phyloP scores from a whole-genome alignment of 768 basidiomycete genomes.

The Hericium alpestre region DNA sequence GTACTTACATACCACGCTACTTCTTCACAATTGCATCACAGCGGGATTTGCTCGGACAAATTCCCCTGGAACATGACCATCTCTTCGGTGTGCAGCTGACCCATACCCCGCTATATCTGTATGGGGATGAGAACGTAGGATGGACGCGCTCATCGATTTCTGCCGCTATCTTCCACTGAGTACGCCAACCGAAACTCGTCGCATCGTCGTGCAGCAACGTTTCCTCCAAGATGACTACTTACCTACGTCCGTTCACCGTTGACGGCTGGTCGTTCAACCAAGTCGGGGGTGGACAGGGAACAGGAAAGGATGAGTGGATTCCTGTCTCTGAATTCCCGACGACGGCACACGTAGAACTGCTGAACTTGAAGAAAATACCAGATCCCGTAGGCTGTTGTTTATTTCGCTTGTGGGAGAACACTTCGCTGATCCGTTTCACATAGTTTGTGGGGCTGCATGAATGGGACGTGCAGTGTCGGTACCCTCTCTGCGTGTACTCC shows the following conservation, averaged over 20 bases:
- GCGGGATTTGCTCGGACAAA: no score
- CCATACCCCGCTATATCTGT: no score
- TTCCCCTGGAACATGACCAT: no score
- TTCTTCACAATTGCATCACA: no score
- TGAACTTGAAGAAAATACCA: constrained; percentile 62
- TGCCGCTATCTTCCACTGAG: no score
- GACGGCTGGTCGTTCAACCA: constrained; percentile 61
- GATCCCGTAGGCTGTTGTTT: constrained; percentile 51
- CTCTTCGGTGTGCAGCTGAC: no score
- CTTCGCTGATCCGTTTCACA: constrained; percentile 4
- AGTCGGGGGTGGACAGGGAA: constrained; percentile 48
- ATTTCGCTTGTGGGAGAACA: background rate
- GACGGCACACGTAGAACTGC: constrained; percentile 76
- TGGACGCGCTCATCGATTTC: no score
- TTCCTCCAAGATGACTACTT: background rate
- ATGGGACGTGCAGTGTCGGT: constrained; percentile 84
- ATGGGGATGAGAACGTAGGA: no score
- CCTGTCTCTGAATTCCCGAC: constrained; percentile 62
- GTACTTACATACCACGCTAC: no score
- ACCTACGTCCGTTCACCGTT: background rate
- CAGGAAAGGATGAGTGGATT: constrained; percentile 52
- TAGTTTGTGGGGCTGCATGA: constrained; percentile 74
- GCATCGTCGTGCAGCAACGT: background rate
- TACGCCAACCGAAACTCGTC: no score
- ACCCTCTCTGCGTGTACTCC: background rate